phyloP scores from a whole-genome alignment of 2,329 filamentous ascomycete genomes.

The Talaromyces albobiverticillius region DNA sequence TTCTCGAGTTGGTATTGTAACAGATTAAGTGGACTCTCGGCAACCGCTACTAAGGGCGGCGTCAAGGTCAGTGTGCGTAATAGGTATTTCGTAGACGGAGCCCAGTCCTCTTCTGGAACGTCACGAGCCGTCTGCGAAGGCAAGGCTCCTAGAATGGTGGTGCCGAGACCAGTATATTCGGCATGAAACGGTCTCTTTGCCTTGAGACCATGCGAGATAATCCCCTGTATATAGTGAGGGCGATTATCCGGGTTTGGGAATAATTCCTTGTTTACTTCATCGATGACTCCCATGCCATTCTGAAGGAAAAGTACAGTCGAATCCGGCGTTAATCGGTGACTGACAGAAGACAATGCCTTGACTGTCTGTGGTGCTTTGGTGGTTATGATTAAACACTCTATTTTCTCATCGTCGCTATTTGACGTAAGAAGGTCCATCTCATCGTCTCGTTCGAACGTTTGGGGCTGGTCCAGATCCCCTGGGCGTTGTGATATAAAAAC shows the following conservation, averaged over 20 bases:
- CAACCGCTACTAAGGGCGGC: conserved; percentile 60
- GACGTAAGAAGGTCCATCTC: conserved; percentile 15
- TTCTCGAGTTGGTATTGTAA: conserved; percentile 74
- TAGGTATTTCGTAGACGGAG: conserved; percentile 55
- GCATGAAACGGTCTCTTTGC: conserved; percentile 50
- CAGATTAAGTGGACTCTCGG: conserved; percentile 59
- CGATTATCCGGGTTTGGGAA: conserved; percentile 65
- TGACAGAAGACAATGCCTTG: conserved; percentile 63
- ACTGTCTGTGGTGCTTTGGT: conserved; percentile 71
- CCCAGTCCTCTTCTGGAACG: conserved; percentile 29
- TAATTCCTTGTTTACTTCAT: conserved; percentile 67
- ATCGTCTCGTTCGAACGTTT: not conserved
- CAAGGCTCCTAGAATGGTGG: conserved; percentile 55
- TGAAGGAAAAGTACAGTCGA: conserved; percentile 75
- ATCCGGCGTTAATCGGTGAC: conserved; percentile 62
- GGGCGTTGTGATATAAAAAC: not conserved
- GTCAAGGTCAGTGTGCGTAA: conserved; percentile 62
- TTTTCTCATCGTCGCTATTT: conserved; percentile 45
- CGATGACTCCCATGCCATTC: conserved; percentile 80
- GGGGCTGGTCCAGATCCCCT: not conserved
- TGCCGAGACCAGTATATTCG: conserved; percentile 58
- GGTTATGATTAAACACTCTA: conserved; percentile 73
- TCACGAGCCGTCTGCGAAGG: conserved; percentile 26
- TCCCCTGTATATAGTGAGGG: conserved; percentile 74
- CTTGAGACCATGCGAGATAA: conserved; percentile 59